Evolutionary conservation across 1,139 yeast species (phyloP).

Genomic region (Taphrina deformans): DNA sequence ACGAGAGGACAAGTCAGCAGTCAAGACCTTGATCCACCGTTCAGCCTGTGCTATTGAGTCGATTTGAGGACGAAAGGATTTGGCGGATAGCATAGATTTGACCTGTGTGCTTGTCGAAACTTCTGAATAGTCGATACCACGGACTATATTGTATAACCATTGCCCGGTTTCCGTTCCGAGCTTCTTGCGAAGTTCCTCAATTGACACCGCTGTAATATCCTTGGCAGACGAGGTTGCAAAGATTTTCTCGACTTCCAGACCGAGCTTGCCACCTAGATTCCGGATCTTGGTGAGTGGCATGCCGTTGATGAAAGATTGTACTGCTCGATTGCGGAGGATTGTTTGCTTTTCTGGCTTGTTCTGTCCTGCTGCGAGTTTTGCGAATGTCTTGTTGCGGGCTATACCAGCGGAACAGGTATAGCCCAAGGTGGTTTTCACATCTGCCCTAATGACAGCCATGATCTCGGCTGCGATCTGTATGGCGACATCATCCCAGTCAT

Average conservation of each 20-base stretch:
- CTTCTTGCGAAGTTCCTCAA: constrained; percentile 43
- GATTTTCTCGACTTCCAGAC: constrained; percentile 57
- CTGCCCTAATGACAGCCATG: constrained; percentile 56
- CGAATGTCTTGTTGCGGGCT: constrained; percentile 69
- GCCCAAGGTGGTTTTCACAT: constrained; percentile 58
- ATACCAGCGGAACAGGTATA: constrained; percentile 92
- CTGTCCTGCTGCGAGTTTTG: constrained; percentile 86
- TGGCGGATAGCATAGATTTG: constrained; percentile 86
- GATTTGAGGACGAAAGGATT: constrained; percentile 67
- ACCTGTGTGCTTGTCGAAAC: constrained; percentile 61
- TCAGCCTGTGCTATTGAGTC: constrained; percentile 57
- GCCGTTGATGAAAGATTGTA: constrained; percentile 56
- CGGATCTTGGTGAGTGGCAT: constrained; percentile 75
- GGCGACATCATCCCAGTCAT: constrained; percentile 85
- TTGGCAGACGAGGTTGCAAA: constrained; percentile 36
- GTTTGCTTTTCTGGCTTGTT: constrained; percentile 78
- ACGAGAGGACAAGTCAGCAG: constrained; percentile 74
- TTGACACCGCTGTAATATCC: constrained; percentile 43
- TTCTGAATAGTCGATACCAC: constrained; percentile 61
- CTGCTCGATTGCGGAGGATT: constrained; percentile 55
- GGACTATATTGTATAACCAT: constrained; percentile 56
- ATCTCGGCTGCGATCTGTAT: constrained; percentile 65
- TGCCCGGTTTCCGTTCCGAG: constrained; percentile 50
- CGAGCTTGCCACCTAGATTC: constrained; percentile 89
- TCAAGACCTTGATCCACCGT: constrained; percentile 80